Percentiles rank a stretch among this genome's conserved stretches.
phyloP scores from a whole-genome alignment of 73 alveolate species.

The Paraurostyla sp. region DNA sequence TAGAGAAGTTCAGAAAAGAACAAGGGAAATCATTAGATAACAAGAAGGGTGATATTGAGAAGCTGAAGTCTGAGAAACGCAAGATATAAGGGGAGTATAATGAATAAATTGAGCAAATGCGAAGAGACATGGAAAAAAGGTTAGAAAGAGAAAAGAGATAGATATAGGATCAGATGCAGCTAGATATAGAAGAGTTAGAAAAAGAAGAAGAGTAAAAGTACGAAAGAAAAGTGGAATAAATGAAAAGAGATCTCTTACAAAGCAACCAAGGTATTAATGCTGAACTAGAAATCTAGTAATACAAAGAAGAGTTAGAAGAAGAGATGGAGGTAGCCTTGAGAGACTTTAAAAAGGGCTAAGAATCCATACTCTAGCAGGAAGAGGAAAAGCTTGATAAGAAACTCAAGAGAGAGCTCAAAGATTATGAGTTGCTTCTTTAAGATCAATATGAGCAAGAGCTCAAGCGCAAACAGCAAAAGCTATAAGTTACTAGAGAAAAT shows the following conservation, averaged over 20 bases:
- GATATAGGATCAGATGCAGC: neutral
- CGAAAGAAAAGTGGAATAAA: constrained; percentile 37
- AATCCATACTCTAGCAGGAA: neutral
- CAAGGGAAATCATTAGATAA: constrained; percentile 20
- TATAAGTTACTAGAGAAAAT: constrained; percentile 10
- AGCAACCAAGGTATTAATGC: neutral
- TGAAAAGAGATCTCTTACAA: constrained; percentile 10
- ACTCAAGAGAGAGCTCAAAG: constrained; percentile 18
- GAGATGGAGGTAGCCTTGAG: constrained; percentile 28
- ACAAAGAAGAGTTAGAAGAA: constrained; percentile 28
- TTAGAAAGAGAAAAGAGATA: constrained; percentile 29
- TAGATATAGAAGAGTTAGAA: constrained; percentile 53
- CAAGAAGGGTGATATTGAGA: constrained; percentile 54
- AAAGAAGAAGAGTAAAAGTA: constrained; percentile 51
- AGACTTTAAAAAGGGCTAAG: constrained; percentile 16
- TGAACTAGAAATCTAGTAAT: neutral
- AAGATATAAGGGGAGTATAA: constrained; percentile 44
- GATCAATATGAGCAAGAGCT: constrained; percentile 45
- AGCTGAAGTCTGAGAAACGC: constrained; percentile 49
- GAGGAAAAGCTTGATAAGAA: constrained; percentile 39
- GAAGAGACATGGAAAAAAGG: constrained; percentile 46
- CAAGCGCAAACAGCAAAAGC: constrained; percentile 30
- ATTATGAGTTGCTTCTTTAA: constrained; percentile 17
- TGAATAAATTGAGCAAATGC: neutral
- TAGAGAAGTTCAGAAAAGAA: constrained; percentile 62